Evolutionary conservation across 2,329 filamentous ascomycete genomes (phyloP).

Genomic region (Phaeosphaeria sp.): DNA sequence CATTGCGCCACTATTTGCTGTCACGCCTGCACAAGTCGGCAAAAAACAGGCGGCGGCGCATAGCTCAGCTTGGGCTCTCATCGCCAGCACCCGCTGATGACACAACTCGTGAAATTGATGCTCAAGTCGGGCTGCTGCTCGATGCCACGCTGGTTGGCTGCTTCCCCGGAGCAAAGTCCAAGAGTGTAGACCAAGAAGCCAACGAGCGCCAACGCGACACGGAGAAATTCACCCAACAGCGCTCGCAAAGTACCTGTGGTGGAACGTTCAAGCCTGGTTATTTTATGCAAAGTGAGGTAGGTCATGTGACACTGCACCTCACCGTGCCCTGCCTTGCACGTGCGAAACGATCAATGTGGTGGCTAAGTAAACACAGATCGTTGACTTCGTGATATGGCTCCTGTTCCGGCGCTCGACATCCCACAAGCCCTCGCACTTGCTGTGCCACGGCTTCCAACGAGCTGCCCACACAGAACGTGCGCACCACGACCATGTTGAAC

Average conservation of each 20-base stretch:
- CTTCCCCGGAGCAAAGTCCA: slow-evolving; percentile 42
- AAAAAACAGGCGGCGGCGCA: slow-evolving; percentile 57
- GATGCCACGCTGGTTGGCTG: slow-evolving; percentile 73
- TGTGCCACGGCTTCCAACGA: slow-evolving; percentile 83
- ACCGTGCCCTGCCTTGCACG: neutral
- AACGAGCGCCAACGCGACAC: slow-evolving; percentile 48
- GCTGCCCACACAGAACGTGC: slow-evolving; percentile 37
- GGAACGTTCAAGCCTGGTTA: slow-evolving; percentile 40
- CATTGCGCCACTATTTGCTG: slow-evolving; percentile 75
- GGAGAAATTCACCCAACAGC: slow-evolving; percentile 54
- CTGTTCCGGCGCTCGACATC: slow-evolving; percentile 69
- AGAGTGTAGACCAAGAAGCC: slow-evolving; percentile 57
- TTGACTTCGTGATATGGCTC: slow-evolving; percentile 69
- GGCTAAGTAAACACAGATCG: slow-evolving; percentile 48
- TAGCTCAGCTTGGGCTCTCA: slow-evolving; percentile 46
- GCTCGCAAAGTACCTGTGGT: slow-evolving; percentile 40
- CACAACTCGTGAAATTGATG: slow-evolving; percentile 50
- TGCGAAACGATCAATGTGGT: neutral
- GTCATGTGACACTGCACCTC: slow-evolving; percentile 17
- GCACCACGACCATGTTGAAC: slow-evolving; percentile 39
- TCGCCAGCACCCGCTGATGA: slow-evolving; percentile 12
- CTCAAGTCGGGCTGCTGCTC: slow-evolving; percentile 64
- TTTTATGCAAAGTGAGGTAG: slow-evolving; percentile 54
- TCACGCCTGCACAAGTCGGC: slow-evolving; percentile 71
- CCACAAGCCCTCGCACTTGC: slow-evolving; percentile 71